A percentile compares a stretch with the other conserved stretches of the same genome.
Evolutionary conservation across 495 filamentous ascomycete species (phyloP).

Genomic region (Podospora australis): DNA sequence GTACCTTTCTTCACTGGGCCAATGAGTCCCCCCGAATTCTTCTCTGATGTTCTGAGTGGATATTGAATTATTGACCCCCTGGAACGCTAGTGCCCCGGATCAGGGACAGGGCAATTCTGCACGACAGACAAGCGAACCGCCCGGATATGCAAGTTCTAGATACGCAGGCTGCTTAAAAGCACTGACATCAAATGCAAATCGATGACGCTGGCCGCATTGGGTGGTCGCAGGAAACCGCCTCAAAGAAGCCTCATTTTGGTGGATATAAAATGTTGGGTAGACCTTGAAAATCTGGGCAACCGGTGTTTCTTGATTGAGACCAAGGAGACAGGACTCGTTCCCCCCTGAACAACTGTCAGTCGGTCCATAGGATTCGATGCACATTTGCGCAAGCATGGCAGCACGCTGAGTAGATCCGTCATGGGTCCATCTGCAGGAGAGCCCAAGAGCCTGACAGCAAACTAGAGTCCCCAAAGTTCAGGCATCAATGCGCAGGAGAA

Average conservation of each 20-base stretch:
- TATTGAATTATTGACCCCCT: too few species aligned
- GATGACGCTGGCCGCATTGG: not conserved
- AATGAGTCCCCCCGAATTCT: too few species aligned
- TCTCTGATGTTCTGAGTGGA: too few species aligned
- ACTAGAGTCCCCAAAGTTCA: slow-evolving; percentile 8
- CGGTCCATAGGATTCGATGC: not conserved
- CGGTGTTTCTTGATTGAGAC: too few species aligned
- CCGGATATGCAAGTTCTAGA: slow-evolving; percentile 1
- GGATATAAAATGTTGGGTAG: not conserved
- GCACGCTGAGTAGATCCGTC: not conserved
- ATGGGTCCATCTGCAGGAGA: slow-evolving; percentile 21
- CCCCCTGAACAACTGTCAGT: too few species aligned
- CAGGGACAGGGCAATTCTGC: slow-evolving; percentile 5
- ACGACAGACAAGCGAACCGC: slow-evolving; percentile 4
- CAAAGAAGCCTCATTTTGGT: not conserved
- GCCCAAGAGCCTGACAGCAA: slow-evolving; percentile 18
- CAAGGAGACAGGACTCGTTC: not conserved
- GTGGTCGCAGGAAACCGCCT: not conserved
- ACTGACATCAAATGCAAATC: not conserved
- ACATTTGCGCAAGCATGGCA: not conserved
- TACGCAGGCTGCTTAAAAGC: not conserved
- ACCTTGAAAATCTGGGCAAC: too few species aligned
- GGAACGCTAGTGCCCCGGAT: not conserved
- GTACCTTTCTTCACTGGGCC: too few species aligned
- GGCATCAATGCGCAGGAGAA: slow-evolving; percentile 26